A percentile compares a stretch with the other conserved stretches of the same genome.
Evolutionary conservation across 345 rosid species (phyloP).

Genomic region (Noccaea bulbosa): DNA sequence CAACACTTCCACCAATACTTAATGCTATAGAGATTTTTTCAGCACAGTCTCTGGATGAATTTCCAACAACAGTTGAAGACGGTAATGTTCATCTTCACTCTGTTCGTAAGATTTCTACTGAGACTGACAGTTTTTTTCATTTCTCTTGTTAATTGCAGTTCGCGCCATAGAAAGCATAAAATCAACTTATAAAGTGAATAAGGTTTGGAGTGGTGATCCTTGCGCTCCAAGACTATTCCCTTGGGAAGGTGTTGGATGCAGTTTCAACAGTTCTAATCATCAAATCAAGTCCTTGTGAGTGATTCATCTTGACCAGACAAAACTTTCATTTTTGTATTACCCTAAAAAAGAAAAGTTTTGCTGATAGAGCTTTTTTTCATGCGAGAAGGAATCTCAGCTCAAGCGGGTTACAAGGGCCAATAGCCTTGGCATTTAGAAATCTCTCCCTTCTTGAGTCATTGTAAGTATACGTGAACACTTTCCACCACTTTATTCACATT

Average conservation of each 20-base stretch:
- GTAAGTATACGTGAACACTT: conserved; percentile 44
- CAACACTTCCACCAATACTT: conserved; percentile 50
- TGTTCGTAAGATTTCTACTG: background rate
- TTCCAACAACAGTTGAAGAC: conserved; percentile 35
- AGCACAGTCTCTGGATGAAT: conserved; percentile 28
- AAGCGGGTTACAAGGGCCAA: conserved; percentile 52
- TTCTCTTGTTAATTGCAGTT: conserved; percentile 38
- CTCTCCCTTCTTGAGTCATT: conserved; percentile 47
- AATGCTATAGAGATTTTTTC: conserved; percentile 50
- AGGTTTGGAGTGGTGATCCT: conserved; percentile 65
- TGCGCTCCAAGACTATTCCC: conserved; percentile 51
- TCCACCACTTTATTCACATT: background rate
- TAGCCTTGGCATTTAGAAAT: conserved; percentile 46
- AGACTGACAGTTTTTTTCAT: conserved; percentile 5
- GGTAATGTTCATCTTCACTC: conserved; percentile 35
- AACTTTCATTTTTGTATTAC: background rate
- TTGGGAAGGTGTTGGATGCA: conserved; percentile 62
- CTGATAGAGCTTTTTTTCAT: conserved; percentile 24
- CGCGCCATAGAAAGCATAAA: conserved; percentile 47
- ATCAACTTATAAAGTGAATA: conserved; percentile 44
- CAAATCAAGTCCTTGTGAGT: conserved; percentile 58
- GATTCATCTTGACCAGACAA: background rate
- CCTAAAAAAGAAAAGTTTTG: background rate
- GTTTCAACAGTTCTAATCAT: conserved; percentile 27
- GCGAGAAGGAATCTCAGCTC: conserved; percentile 56